Percentiles rank a stretch among this genome's conserved stretches.
These are phyloP conservation scores for Urtica urens DNA, from an alignment of 306 rosid species.

Conservation along the genomic window DNA sequence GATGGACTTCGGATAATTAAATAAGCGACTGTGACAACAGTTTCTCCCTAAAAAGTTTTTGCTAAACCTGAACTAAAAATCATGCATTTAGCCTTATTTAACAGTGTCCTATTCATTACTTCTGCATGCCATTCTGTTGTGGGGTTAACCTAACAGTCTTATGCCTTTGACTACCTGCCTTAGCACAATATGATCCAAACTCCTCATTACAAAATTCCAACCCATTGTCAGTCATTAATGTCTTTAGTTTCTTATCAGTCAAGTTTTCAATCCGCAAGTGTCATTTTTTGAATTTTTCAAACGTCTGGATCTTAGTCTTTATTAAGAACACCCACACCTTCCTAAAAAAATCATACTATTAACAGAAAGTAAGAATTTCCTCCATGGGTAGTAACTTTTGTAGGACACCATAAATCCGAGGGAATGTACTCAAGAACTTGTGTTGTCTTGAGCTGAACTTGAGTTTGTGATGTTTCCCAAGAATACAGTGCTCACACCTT, in stretches of 20 bases:
- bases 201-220: not conserved
- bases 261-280: not conserved
- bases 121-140: not conserved
- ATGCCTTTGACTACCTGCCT: not conserved
- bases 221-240: not conserved
- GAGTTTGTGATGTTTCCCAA: no score
- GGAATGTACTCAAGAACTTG: not conserved
- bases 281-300: not conserved
- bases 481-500: no score
- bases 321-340: not conserved
- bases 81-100: not conserved
- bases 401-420: not conserved
- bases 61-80: not conserved
- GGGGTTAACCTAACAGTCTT: not conserved
- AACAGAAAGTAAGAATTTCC: not conserved
- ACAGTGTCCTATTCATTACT: not conserved
- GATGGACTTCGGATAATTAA: not conserved
- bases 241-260: not conserved
- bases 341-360: not conserved
- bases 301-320: not conserved
- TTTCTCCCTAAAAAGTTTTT: not conserved
- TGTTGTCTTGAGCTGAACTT: not conserved
- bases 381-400: not conserved
- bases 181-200: not conserved
- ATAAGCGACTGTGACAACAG: not conserved